Evolutionary conservation across 2,329 filamentous ascomycete species (phyloP), one percentile per base, ranked within the genome.

Genomic region (Alternaria sp.): DNA sequence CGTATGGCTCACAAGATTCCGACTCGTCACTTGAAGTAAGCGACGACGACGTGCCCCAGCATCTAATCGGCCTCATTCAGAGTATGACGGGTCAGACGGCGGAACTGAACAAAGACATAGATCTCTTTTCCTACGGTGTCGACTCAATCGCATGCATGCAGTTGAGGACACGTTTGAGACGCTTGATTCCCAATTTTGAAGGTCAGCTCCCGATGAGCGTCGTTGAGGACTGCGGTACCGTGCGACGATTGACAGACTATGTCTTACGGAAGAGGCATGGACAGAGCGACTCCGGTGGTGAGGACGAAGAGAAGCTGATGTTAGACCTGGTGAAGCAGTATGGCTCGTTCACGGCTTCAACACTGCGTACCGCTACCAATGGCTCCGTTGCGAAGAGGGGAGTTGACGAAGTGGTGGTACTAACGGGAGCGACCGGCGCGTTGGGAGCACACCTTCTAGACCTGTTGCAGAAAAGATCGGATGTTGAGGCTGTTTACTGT

Each of bases 91-190:
- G 70, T 8, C 66, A 69, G n/a, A 67, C 69, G 6, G 62, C 52
- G 19, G 51, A 59, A n/a, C 56, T 80, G 19, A 68, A 63, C 4
- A 63, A 81, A 1, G 75, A 84, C 8, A 78, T 81, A 3, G 87
- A 90, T 68, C 74, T 90, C 1, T 90, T 87, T 66, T 81, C 82
- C 0, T 84, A 85, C 65, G 88, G 88, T 0, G 83, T 90, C 0
- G 88, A 90, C 71, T 91, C 89, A 0, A 84, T 87, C 2, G 83
- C 84, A 0, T 86, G 84, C 56, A 84, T 88, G 62, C 85, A 85
- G 58, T 82, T 89, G 19, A 77, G 85, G 15, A 73, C 75, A 32
- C 73, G 75, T 11, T 66, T 83, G 10, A 73, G 72, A 30, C 68
- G 70, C 45, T 67, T 84, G 6, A 67, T 83, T n/a, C 78, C 79